Evolutionary conservation across 2,329 filamentous ascomycete genomes (phyloP).

Genomic region (Aspergillus sojae): DNA sequence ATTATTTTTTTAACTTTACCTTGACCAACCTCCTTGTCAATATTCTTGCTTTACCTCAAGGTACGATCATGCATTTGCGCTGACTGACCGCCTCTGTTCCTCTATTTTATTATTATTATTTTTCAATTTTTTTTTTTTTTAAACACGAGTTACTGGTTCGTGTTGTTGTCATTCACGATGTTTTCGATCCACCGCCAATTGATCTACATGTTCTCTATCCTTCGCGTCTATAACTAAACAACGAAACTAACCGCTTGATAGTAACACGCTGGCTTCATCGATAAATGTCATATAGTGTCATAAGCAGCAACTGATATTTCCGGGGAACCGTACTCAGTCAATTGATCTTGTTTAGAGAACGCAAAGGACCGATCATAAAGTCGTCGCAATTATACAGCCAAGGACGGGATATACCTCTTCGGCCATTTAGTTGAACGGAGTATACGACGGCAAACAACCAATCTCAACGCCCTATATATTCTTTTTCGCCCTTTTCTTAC

Average conservation of each 20-base stretch:
- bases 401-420: not conserved
- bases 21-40: conserved; percentile 13
- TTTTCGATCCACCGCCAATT: conserved; percentile 8
- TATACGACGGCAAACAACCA: conserved; percentile 10
- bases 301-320: not conserved
- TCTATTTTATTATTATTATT: conserved; percentile 3
- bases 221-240: not conserved
- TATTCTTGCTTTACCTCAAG: conserved; percentile 16
- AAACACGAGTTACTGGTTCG: conserved; percentile 1
- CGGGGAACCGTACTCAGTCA: not conserved
- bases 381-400: not conserved
- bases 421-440: conserved; percentile 1
- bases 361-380: not conserved
- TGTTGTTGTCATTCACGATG: conserved; percentile 16
- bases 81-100: conserved; percentile 5
- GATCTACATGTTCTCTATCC: conserved; percentile 12
- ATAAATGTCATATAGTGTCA: conserved; percentile 1
- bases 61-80: conserved; percentile 12
- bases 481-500: conserved; percentile 10
- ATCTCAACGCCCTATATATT: conserved; percentile 10
- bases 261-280: conserved; percentile 5
- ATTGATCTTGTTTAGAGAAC: not conserved
- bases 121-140: not conserved
- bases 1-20: not conserved
- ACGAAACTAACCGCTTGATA: conserved; percentile 13